These are phyloP conservation scores for Condylostoma magnum DNA, from an alignment of 169 alveolate species.

Conservation along the genomic window DNA sequence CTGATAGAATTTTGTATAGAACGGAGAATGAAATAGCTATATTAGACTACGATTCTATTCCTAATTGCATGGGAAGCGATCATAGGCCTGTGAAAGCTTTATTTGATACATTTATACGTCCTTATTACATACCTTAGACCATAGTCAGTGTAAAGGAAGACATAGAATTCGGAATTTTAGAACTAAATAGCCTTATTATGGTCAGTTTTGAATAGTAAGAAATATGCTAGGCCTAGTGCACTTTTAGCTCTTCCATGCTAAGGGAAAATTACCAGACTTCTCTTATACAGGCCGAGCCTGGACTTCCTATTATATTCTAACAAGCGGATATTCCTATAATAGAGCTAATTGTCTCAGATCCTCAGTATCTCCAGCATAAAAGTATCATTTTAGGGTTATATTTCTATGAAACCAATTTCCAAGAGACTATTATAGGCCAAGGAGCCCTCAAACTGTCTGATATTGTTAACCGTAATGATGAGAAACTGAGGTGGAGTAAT, in stretches of 20 bases:
- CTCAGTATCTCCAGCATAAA: no score
- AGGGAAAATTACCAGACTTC: no score
- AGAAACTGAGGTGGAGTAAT: no score
- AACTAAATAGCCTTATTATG: background rate
- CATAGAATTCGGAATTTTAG: background rate
- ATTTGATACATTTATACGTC: background rate
- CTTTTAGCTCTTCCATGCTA: conserved; percentile 1
- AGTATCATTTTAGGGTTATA: no score
- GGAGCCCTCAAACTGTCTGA: no score
- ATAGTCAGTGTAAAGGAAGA: background rate
- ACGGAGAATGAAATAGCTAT: conserved; percentile 12
- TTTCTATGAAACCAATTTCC: no score
- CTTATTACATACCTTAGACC: background rate
- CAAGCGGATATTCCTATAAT: no score
- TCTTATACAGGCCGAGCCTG: no score
- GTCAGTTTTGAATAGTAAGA: background rate
- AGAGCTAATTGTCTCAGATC: no score
- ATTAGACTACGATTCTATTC: conserved; percentile 22
- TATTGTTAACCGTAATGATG: no score
- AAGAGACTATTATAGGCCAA: no score
- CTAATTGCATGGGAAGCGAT: conserved; percentile 42
- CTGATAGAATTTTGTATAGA: conserved; percentile 46
- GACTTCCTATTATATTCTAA: no score
- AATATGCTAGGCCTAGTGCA: background rate
- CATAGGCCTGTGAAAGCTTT: conserved; percentile 47